Evolutionary conservation across 768 basidiomycete genomes (phyloP), one percentile per base, ranked within the genome.

Genomic region (Phlebiopsis gigantea): DNA sequence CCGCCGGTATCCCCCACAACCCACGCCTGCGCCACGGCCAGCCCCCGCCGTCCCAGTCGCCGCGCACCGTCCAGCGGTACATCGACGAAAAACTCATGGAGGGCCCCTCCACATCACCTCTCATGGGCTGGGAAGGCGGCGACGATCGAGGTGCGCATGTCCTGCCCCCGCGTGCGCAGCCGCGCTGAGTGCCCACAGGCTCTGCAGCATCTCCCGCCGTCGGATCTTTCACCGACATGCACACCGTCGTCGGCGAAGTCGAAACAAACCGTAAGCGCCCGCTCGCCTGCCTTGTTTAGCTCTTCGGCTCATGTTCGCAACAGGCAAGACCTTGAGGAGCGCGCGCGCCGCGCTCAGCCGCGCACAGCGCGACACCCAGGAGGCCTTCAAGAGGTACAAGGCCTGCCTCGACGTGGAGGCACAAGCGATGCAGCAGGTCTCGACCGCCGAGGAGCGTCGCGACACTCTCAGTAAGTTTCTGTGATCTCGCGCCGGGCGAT

Each of bases 1-100:
- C 83, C 6, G 76, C 82, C n/a, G 81, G 83, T 39, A 80, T 89
- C 42, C 81, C 87, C 53, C 89, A 91, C 67, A 90, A 91, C 65
- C 89, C 89, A 51, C 84, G 88, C 41, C 77, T 91, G 43, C 84
- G 89, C 56, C 84, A 84, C 58, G 65, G 71, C 41, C 57, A 60
- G 43, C 24, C 43, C 15, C 21, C 39, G 17, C 57, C 53, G 53
- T 57, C 42, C 57, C 66, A 57, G 57, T 60, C 55, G 57, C 62
- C 52, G 34, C 60, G 24, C 34, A 29, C 42, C 58, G 58, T 46
- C 24, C 54, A 26, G 55, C 61, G 50, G 61, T 50, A 57, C 57
- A 56, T 14, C 25, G 56, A 60, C 22, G 56, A 60, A 44, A 60
- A 57, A 46, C 52, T 62, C 25, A 56, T 59, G 17, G 62, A 63